Evolutionary conservation across 2,329 filamentous ascomycete genomes (phyloP).

Genomic region (Calonectria montana): DNA sequence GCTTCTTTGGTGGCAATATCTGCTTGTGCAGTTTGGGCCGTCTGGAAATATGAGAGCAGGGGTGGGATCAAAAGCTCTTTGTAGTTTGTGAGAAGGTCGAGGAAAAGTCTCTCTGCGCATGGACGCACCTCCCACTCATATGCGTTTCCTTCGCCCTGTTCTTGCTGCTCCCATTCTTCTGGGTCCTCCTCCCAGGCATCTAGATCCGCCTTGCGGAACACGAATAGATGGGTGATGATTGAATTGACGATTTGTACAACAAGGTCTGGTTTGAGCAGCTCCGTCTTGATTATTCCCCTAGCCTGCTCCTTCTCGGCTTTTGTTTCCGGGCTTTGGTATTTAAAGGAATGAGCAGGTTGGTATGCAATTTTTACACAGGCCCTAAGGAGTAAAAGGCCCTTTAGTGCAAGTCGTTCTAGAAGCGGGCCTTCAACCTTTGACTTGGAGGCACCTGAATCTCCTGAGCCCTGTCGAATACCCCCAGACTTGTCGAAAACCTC

Average conservation of each 20-base stretch:
- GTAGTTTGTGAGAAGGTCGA: constrained; percentile 91
- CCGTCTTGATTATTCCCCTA: constrained; percentile 74
- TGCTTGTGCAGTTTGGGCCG: constrained; percentile 72
- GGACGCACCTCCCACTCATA: constrained; percentile 94
- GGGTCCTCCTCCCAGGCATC: constrained; percentile 94
- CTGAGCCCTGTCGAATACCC: constrained; percentile 61
- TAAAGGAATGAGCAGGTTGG: constrained; percentile 83
- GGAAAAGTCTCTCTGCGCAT: constrained; percentile 92
- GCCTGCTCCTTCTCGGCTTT: constrained; percentile 82
- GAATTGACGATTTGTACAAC: constrained; percentile 85
- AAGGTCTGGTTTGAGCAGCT: constrained; percentile 81
- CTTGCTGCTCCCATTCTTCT: constrained; percentile 93
- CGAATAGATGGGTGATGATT: constrained; percentile 88
- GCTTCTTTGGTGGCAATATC: constrained; percentile 91
- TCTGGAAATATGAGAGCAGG: constrained; percentile 84
- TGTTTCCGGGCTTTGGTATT: constrained; percentile 78
- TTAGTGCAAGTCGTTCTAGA: constrained; percentile 82
- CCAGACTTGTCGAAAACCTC: constrained; percentile 75
- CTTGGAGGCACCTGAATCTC: constrained; percentile 53
- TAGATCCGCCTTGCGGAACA: constrained; percentile 86
- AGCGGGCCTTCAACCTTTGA: constrained; percentile 70
- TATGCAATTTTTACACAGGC: constrained; percentile 89
- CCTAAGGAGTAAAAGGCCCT: constrained; percentile 84
- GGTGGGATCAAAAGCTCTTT: constrained; percentile 84
- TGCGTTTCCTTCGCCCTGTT: constrained; percentile 85